phyloP scores from a whole-genome alignment of 2,329 filamentous ascomycete genomes.

The Sclerotinia subarctica region DNA sequence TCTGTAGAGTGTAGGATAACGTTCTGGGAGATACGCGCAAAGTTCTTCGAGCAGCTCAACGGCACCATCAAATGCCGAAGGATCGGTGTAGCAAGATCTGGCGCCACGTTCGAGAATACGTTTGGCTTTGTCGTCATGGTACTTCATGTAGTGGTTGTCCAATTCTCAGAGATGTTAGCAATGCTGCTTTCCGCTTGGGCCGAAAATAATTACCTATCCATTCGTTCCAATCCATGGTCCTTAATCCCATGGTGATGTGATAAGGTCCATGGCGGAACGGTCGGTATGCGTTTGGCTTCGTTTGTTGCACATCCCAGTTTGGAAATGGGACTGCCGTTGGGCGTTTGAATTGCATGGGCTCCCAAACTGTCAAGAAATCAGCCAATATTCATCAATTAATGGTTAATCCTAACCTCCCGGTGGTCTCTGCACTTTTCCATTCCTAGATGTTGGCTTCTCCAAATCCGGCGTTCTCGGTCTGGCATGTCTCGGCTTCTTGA shows the following conservation, averaged over 20 bases:
- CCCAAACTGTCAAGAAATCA: constrained; percentile 34
- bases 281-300: constrained; percentile 38
- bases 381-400: background rate
- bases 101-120: constrained; percentile 64
- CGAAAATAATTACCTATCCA: constrained; percentile 36
- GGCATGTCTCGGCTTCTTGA: constrained; percentile 28
- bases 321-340: constrained; percentile 33
- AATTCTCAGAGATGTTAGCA: constrained; percentile 52
- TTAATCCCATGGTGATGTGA: constrained; percentile 39
- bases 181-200: background rate
- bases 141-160: constrained; percentile 73
- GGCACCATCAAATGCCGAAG: constrained; percentile 68
- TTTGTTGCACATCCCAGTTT: constrained; percentile 36
- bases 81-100: constrained; percentile 67
- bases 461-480: constrained; percentile 35
- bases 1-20: constrained; percentile 70
- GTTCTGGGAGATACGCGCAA: constrained; percentile 64
- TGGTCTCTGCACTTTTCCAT: constrained; percentile 30
- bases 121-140: constrained; percentile 66
- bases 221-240: constrained; percentile 39
- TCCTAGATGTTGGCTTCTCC: constrained; percentile 33
- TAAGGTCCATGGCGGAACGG: constrained; percentile 38
- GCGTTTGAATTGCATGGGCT: constrained; percentile 36
- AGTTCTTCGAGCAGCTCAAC: constrained; percentile 76
- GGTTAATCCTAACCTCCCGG: constrained; percentile 32